phyloP scores from a whole-genome alignment of 345 rosid species.

The Salix caprea region DNA sequence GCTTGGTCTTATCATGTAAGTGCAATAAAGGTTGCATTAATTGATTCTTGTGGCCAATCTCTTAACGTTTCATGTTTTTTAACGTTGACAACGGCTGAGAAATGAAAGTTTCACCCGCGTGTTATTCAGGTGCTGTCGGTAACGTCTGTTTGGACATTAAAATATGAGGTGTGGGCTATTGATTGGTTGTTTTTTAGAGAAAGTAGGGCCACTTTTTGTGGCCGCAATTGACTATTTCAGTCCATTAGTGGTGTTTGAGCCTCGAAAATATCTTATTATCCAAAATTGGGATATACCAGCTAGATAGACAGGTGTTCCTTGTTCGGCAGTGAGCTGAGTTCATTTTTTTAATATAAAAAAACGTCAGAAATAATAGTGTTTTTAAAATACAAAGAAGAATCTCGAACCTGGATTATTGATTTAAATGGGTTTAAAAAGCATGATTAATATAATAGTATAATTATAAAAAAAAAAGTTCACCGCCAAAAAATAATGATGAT shows the following conservation, averaged over 20 bases:
- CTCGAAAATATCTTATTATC: neutral
- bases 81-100: slow-evolving; percentile 29
- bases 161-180: neutral
- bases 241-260: neutral
- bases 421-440: no score
- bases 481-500: no score
- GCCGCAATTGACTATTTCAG: no score
- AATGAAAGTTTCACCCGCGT: slow-evolving; percentile 39
- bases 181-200: neutral
- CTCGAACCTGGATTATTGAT: no score
- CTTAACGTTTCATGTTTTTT: slow-evolving; percentile 22
- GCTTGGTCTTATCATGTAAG: slow-evolving; percentile 10
- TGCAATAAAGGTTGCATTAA: slow-evolving; percentile 31
- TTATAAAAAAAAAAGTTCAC: no score
- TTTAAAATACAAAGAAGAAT: no score
- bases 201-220: neutral
- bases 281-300: neutral
- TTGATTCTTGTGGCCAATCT: slow-evolving; percentile 14
- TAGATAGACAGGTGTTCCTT: no score
- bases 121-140: slow-evolving; percentile 31
- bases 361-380: no score
- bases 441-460: no score
- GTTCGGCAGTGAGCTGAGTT: no score
- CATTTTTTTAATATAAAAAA: no score
- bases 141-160: slow-evolving; percentile 31